Base-by-base conservation (phyloP, 2,329 filamentous ascomycete genomes). In the Metarhizium anisopliae region DNA sequence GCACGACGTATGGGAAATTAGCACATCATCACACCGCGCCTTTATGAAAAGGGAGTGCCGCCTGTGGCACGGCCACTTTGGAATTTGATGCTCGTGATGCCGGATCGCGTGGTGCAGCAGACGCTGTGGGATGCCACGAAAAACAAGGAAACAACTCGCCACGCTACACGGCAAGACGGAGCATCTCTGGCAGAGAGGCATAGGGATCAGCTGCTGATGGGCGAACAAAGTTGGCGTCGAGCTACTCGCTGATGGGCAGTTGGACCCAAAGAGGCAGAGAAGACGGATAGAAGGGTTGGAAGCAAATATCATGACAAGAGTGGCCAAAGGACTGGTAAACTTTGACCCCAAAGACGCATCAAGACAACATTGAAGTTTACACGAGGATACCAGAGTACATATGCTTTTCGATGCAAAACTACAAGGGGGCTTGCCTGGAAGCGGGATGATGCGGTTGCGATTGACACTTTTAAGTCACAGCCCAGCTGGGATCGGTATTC, bases 121-220 rank as follows among this genome's bases (percentile, higher is more conserved):
- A 70, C 77, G 0, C 80, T 75, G 0, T 95, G 90, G 90, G 86
- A 94, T 60, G 68, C 77, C 4, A 86, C 89, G 2, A 90, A 95
- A 73, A 89, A 82, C 36, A 78, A 80, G 50, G 90, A 93, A 70
- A 94, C 95, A 91, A 56, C 78, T 94, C 0, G 72, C 90, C 3
- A 76, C 80, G 0, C 68, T 94, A 2, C 95, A 95, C 65, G 90
- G 90, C 10, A 95, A 95, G 67, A 83, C 86, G 1, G 94, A 87
- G 68, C 90, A 95, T 67, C 76, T 94, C 47, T 95, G 91, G 90
- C 89, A 95, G 77, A 82, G 86, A 16, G 90, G 95, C 70, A 75
- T 81, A 6, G 89, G 0, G 83, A 93, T 64, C 65, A 66, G 57
- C 58, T 82, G 35, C 79, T 79, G 0, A 61, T 82, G 3, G 80